Evolutionary conservation across 169 alveolate species (phyloP).

Genomic region (Plasmodium berghei): DNA sequence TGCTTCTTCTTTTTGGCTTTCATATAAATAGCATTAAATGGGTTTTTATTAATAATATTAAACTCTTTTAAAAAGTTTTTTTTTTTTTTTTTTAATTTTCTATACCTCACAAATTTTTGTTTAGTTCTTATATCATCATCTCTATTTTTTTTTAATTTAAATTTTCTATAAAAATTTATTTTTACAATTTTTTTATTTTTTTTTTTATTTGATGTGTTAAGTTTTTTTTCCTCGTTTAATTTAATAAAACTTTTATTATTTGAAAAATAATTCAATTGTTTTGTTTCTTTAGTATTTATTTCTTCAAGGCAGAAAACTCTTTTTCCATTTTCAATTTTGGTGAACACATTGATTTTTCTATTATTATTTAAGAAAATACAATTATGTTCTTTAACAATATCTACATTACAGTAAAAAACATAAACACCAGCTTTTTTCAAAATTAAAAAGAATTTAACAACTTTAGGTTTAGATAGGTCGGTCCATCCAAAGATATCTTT

Average conservation of each 20-base stretch:
- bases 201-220: not conserved
- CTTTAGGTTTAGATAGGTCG: constrained; percentile 39
- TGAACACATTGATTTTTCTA: constrained; percentile 27
- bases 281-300: not conserved
- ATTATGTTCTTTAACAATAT: constrained; percentile 58
- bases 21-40: constrained; percentile 31
- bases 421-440: constrained; percentile 26
- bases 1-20: not conserved
- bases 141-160: not conserved
- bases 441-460: constrained; percentile 34
- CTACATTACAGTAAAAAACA: constrained; percentile 41
- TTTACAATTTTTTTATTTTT: not conserved
- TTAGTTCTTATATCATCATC: not conserved
- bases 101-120: not conserved
- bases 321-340: constrained; percentile 68
- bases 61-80: not conserved
- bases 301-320: constrained; percentile 63
- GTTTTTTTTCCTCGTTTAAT: constrained; percentile 12
- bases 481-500: constrained; percentile 70
- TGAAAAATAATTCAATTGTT: not conserved
- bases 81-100: not conserved
- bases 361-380: constrained; percentile 29
- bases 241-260: constrained; percentile 26
- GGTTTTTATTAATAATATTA: constrained; percentile 11
- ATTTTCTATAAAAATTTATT: not conserved